Evolutionary conservation across 2,329 filamentous ascomycete species (phyloP).

Genomic region (Cercospora citrullina): DNA sequence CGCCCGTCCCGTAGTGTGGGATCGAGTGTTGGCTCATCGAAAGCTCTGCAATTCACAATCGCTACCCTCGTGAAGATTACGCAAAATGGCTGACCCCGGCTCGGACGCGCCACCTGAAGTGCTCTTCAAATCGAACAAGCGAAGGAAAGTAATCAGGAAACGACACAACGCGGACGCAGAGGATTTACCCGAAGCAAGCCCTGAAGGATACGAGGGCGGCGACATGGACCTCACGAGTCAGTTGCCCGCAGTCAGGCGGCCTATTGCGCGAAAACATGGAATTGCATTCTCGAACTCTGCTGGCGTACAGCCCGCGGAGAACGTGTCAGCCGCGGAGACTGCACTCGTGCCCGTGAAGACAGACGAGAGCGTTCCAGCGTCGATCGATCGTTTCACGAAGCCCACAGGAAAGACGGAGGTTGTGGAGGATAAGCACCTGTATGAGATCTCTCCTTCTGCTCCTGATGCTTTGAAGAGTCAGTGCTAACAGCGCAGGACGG

Average conservation of each 20-base stretch:
- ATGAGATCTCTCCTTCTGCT: slow-evolving; percentile 47
- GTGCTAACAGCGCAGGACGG: slow-evolving; percentile 74
- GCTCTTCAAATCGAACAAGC: slow-evolving; percentile 52
- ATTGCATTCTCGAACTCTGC: slow-evolving; percentile 32
- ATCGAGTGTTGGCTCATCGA: neutral
- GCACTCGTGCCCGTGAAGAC: slow-evolving; percentile 21
- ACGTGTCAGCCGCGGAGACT: slow-evolving; percentile 3
- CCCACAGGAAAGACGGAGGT: slow-evolving; percentile 70
- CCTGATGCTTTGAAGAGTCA: slow-evolving; percentile 18
- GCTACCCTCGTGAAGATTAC: neutral
- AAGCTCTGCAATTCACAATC: neutral
- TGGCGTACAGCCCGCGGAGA: neutral
- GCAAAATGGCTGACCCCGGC: slow-evolving; percentile 1
- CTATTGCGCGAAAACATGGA: slow-evolving; percentile 32
- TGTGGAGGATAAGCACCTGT: slow-evolving; percentile 73
- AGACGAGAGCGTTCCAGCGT: slow-evolving; percentile 32
- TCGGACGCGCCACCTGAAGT: slow-evolving; percentile 27
- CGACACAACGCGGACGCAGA: slow-evolving; percentile 38
- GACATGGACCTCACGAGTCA: neutral
- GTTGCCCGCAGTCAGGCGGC: slow-evolving; percentile 18
- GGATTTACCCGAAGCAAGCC: slow-evolving; percentile 11
- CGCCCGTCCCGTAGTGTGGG: neutral
- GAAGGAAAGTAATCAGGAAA: slow-evolving; percentile 53
- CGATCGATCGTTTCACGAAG: slow-evolving; percentile 64
- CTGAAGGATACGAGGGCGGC: neutral